phyloP scores from a whole-genome alignment of 305 asterid species.

The Fraxinus velutina region DNA sequence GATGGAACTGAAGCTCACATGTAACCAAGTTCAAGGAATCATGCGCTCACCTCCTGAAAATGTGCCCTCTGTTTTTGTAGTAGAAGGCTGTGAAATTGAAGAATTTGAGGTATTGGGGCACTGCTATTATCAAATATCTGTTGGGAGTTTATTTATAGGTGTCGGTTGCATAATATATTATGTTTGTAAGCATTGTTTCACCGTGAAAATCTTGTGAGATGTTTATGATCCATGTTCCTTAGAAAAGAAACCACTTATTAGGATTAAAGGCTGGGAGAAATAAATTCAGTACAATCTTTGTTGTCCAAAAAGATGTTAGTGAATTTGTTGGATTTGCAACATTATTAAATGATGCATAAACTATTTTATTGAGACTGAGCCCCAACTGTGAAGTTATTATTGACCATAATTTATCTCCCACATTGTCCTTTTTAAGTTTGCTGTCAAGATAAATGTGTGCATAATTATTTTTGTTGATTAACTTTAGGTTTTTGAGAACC shows the following conservation, averaged over 20 bases:
- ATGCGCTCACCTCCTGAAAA: conserved; percentile 61
- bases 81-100: conserved; percentile 84
- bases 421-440: not conserved
- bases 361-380: conserved; percentile 7
- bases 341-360: not conserved
- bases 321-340: not conserved
- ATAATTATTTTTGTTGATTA: not conserved
- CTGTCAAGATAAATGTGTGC: not conserved
- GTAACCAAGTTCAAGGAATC: conserved; percentile 77
- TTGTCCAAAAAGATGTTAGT: not conserved
- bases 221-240: not conserved
- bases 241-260: not conserved
- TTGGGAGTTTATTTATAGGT: conserved; percentile 2
- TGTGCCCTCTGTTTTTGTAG: conserved; percentile 48
- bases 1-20: conserved; percentile 71
- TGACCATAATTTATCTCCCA: conserved; percentile 1
- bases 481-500: conserved; percentile 1
- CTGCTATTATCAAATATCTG: conserved; percentile 5
- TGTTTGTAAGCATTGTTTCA: conserved; percentile 11
- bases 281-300: not conserved
- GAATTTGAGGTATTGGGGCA: conserved; percentile 59
- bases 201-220: conserved; percentile 15
- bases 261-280: not conserved
- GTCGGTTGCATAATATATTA: not conserved
- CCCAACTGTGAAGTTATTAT: not conserved